Percentiles rank a stretch among this genome's conserved stretches.
These are phyloP conservation scores for Saccharomycodes ludwigii DNA, from an alignment of 805 yeast species.

Conservation along the genomic window DNA sequence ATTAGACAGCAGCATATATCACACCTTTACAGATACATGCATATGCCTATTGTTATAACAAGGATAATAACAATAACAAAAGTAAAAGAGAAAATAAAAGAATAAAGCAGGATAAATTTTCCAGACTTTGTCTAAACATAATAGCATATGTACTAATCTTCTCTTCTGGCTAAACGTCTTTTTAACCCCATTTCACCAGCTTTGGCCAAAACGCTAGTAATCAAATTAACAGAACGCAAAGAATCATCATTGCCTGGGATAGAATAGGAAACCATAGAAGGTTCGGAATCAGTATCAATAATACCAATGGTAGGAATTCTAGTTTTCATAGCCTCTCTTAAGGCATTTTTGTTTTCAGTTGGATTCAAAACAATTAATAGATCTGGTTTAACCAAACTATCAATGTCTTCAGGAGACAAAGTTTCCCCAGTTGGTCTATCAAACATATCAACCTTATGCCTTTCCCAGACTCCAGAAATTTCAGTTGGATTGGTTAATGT, in stretches of 20 bases:
- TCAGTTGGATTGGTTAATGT: conserved; percentile 76
- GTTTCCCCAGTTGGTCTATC: conserved; percentile 55
- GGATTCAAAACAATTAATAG: conserved; percentile 80
- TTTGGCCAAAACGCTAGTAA: conserved; percentile 71
- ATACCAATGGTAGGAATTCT: conserved; percentile 90
- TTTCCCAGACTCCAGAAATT: conserved; percentile 44
- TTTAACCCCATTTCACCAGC: conserved; percentile 75
- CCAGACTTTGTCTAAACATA: too few relatives aligned
- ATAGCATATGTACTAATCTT: too few relatives aligned
- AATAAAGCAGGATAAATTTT: too few relatives aligned
- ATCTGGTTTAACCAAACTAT: conserved; percentile 69
- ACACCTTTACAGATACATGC: too few relatives aligned
- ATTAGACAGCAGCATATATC: too few relatives aligned
- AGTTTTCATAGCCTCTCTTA: conserved; percentile 68
- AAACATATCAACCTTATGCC: conserved; percentile 65
- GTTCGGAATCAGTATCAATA: conserved; percentile 89
- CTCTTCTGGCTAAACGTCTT: conserved; percentile 43
- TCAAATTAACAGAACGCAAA: conserved; percentile 62
- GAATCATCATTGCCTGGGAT: conserved; percentile 96
- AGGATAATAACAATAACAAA: too few relatives aligned
- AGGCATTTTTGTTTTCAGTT: conserved; percentile 66
- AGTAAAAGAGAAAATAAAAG: too few relatives aligned
- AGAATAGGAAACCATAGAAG: conserved; percentile 81
- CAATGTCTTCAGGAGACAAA: conserved; percentile 37
- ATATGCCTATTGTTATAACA: too few relatives aligned